A percentile compares a stretch with the other conserved stretches of the same genome.
phyloP scores from a whole-genome alignment of 2,329 filamentous ascomycete genomes.

The Fusarium zealandicum region DNA sequence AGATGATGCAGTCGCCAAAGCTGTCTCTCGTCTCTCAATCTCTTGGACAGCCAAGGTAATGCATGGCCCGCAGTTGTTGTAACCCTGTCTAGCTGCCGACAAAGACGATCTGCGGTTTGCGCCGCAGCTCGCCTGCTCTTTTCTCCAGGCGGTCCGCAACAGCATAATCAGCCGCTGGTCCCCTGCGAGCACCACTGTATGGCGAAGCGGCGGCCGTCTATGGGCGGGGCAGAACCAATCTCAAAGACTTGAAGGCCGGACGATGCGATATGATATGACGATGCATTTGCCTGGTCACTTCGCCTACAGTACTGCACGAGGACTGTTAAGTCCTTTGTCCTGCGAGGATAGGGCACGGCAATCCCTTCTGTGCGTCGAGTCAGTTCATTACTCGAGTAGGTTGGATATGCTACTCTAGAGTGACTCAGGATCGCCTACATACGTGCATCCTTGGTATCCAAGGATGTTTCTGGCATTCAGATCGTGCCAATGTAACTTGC shows the following conservation, averaged over 20 bases:
- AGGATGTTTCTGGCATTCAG: conserved; percentile 1
- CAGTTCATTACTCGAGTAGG: conserved; percentile 22
- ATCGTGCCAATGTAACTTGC: conserved; percentile 8
- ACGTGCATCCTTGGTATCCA: background rate
- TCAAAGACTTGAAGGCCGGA: conserved; percentile 30
- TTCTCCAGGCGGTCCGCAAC: conserved; percentile 26
- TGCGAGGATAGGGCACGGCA: conserved; percentile 34
- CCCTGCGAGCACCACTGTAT: conserved; percentile 30
- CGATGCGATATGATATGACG: conserved; percentile 41
- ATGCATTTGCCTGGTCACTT: conserved; percentile 35
- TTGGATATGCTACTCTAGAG: conserved; percentile 10
- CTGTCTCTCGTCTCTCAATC: conserved; percentile 28
- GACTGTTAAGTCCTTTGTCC: conserved; percentile 14
- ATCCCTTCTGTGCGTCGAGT: conserved; percentile 23
- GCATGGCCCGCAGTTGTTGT: conserved; percentile 32
- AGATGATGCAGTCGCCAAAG: conserved; percentile 36
- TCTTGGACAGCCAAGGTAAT: conserved; percentile 32
- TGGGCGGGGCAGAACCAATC: conserved; percentile 36
- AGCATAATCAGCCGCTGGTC: conserved; percentile 32
- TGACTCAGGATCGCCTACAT: conserved; percentile 3
- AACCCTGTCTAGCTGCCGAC: conserved; percentile 37
- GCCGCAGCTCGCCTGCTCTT: conserved; percentile 24
- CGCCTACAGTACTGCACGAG: conserved; percentile 14
- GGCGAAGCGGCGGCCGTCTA: conserved; percentile 36
- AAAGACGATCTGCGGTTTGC: conserved; percentile 40